phyloP scores from a whole-genome alignment of 176 grass and related monocot species.

The Zea mays region DNA sequence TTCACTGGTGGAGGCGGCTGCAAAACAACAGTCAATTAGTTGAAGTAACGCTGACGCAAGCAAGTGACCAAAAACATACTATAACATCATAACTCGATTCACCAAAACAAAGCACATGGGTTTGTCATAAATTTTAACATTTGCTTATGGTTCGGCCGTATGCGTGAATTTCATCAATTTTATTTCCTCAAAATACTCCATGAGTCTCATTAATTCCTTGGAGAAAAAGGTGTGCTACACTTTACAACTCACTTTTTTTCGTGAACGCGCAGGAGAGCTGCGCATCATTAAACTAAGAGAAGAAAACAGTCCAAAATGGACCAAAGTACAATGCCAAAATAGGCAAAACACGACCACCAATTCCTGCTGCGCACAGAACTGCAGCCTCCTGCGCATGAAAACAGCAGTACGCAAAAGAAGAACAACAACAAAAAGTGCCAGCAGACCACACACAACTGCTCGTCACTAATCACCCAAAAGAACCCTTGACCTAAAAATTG shows the following conservation, averaged over 20 bases:
- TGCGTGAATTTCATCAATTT: neutral
- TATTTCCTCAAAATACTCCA: neutral
- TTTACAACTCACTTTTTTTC: conserved; percentile 15
- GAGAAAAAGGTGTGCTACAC: neutral
- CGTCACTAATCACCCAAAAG: no score
- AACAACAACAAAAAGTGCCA: no score
- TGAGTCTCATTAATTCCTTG: neutral
- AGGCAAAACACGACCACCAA: no score
- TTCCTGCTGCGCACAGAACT: no score
- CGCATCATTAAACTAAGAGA: no score
- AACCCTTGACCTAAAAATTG: no score
- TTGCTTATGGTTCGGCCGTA: conserved; percentile 7
- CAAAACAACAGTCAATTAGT: conserved; percentile 46
- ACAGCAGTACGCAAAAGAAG: no score
- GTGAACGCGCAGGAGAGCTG: no score
- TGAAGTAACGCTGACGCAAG: conserved; percentile 19
- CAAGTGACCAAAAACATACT: conserved; percentile 22
- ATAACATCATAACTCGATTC: neutral
- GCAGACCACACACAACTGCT: no score
- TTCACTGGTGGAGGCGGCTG: conserved; percentile 93
- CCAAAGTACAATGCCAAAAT: no score
- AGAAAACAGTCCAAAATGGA: no score
- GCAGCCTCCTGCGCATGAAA: no score
- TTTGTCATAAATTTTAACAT: neutral
- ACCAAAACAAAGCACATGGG: neutral